These are phyloP conservation scores for Pleurotus ostreatus DNA, from an alignment of 768 basidiomycete species.

Conservation along the genomic window DNA sequence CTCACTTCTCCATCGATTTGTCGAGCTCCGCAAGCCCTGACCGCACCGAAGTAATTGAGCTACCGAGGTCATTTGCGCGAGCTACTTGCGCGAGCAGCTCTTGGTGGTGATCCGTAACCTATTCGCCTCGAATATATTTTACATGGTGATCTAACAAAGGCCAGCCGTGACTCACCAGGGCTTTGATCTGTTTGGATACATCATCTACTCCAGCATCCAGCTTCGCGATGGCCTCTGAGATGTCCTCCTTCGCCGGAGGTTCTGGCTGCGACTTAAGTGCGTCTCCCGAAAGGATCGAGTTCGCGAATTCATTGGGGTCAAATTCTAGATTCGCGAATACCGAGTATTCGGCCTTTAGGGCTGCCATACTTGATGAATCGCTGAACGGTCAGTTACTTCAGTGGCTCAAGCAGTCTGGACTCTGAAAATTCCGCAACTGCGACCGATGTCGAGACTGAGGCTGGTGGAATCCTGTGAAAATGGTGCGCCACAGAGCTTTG, in stretches of 20 bases:
- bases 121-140: conserved; percentile 21
- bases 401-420: too few species aligned
- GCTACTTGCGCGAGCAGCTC: conserved; percentile 81
- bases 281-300: conserved; percentile 83
- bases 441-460: too few species aligned
- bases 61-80: conserved; percentile 64
- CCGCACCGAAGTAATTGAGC: conserved; percentile 63
- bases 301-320: conserved; percentile 88
- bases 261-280: conserved; percentile 33
- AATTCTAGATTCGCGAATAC: conserved; percentile 74
- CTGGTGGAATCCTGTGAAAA: too few species aligned
- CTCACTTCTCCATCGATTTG: conserved; percentile 72
- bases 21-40: conserved; percentile 73
- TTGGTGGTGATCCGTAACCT: conserved; percentile 85
- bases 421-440: too few species aligned
- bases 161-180: conserved; percentile 50
- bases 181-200: conserved; percentile 85
- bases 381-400: too few species aligned
- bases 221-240: conserved; percentile 85
- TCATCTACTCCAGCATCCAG: conserved; percentile 88
- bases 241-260: conserved; percentile 73
- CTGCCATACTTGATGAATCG: not conserved
- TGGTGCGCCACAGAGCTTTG: too few species aligned
- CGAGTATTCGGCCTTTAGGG: conserved; percentile 52
- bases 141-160: conserved; percentile 9